Evolutionary conservation across 176 grass and related monocot genomes (phyloP), one percentile per base, ranked within the genome.

Genomic region (Chloris gayana): DNA sequence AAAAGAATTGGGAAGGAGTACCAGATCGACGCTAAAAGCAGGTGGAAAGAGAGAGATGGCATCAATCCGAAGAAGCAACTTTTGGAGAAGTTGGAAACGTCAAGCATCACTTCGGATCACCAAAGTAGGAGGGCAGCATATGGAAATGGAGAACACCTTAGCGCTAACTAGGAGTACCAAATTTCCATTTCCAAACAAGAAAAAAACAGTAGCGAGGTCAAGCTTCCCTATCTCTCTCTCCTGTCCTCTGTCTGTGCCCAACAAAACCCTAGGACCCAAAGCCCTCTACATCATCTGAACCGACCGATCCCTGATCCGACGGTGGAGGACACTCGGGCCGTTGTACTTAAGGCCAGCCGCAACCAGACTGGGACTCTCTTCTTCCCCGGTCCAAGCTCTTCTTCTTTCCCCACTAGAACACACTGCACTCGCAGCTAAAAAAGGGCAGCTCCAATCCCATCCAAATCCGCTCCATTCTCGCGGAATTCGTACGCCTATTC

Each of bases 241-340:
- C 47, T 49, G 14, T 49, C 14, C 11, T 14, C 21, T 38, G 38
- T 70, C 39, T 31, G 26, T 63, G 26, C n/a, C n/a, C 80, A 69
- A 74, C 83, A 88, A 91, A 93, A 93, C 91, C 94, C 94, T 93
- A 97, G 91, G 84, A n/a, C 88, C 86, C 83, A 89, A 82, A 85
- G 84, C 87, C 75, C 67, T 73, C 14, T 2, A 4, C 4, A 1
- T 1, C 59, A 93, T 89, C 84, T 0, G 0, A 9, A 0, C 82
- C 91, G 82, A 31, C 26, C 38, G 15, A 18, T 17, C 27, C 0
- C 1, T 0, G n/a, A 93, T 93, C 88, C 9, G 25, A 84, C 88
- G 89, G 18, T 0, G 13, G 2, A 2, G 24, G 50, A 67, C 62
- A 10, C 79, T 54, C 64, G 5, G 58, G 74, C 74, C 84, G 69